These are phyloP conservation scores for Scutellaria minor DNA, from an alignment of 257 asterid genomes.

Conservation along the genomic window DNA sequence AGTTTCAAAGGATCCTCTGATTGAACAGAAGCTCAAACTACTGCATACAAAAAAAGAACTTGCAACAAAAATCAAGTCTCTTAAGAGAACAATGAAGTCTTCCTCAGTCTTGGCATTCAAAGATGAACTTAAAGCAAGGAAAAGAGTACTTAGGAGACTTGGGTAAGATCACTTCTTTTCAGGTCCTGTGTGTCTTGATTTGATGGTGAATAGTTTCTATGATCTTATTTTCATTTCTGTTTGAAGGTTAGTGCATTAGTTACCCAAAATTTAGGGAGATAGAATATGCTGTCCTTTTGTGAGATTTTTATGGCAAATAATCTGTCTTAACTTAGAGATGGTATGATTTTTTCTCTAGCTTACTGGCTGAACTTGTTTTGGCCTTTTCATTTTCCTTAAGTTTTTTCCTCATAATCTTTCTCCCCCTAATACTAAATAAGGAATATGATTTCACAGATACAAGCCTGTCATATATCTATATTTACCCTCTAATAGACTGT, in stretches of 20 bases:
- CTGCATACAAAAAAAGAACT: slow-evolving; percentile 87
- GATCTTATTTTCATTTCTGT: slow-evolving; percentile 4
- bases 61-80: slow-evolving; percentile 70
- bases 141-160: slow-evolving; percentile 87
- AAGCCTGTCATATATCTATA: not conserved
- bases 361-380: not conserved
- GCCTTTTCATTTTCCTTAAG: not conserved
- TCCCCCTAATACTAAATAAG: not conserved
- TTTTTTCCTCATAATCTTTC: not conserved
- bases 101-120: slow-evolving; percentile 91
- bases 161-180: slow-evolving; percentile 57
- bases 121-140: slow-evolving; percentile 96
- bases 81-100: slow-evolving; percentile 76
- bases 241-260: slow-evolving; percentile 27
- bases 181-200: slow-evolving; percentile 20
- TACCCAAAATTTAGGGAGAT: not conserved
- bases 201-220: slow-evolving; percentile 5
- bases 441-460: not conserved
- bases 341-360: not conserved
- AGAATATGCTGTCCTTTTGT: slow-evolving; percentile 2
- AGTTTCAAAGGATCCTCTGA: slow-evolving; percentile 80
- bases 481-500: not conserved
- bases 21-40: slow-evolving; percentile 87
- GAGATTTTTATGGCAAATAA: not conserved
- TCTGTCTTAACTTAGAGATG: not conserved